Base-by-base conservation (phyloP, 805 yeast species). In the Candida taoyuanica region DNA sequence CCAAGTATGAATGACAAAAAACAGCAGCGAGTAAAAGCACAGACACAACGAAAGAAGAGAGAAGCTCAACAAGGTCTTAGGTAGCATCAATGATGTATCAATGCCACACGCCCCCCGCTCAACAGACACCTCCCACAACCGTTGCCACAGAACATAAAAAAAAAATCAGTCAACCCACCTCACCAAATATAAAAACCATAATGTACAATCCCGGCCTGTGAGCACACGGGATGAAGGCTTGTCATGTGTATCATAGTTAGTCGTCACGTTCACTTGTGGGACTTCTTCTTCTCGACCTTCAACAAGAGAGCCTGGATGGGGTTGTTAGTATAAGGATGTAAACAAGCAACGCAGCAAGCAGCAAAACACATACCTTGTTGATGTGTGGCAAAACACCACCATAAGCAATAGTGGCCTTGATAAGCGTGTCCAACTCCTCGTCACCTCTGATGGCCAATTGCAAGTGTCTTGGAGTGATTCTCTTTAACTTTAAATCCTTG, bases 371-470 rank as follows among this genome's bases (percentile, higher is more conserved):
- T 47, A 50, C 55, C 46, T 52, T 52, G 46, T 52, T 52, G 39
- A 55, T 55, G 46, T 55, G 58, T 40, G 98, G 98, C 63, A 91
- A 72, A 39, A 91, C 98, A 81, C 98, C 98, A 73, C 98, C 98
- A 54, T 82, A 87, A 29, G 97, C 96, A 62, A 91, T 91, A 43
- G 97, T 91, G 42, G 96, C 95, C 67, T 86, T 82, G 60, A 91
- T 84, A 60, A 91, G 76, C 49, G 87, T 81, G 71, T 89, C 96
- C 65, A 91, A 79, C 68, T 91, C 98, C 66, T 91, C 98, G 66
- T 91, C 98, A 62, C 96, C 96, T 72, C 98, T 86, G 59, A 89
- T 89, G 46, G 98, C 98, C 58, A 89, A 76, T 67, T 89, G 96
- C 59, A 89, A 73, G 66, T 89, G 98, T 70, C 98, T 85, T 58